Percentiles rank a stretch among this genome's conserved stretches.
These are phyloP conservation scores for Silene noctiflora DNA, from an alignment of 179 eudicot genomes.

Conservation along the genomic window DNA sequence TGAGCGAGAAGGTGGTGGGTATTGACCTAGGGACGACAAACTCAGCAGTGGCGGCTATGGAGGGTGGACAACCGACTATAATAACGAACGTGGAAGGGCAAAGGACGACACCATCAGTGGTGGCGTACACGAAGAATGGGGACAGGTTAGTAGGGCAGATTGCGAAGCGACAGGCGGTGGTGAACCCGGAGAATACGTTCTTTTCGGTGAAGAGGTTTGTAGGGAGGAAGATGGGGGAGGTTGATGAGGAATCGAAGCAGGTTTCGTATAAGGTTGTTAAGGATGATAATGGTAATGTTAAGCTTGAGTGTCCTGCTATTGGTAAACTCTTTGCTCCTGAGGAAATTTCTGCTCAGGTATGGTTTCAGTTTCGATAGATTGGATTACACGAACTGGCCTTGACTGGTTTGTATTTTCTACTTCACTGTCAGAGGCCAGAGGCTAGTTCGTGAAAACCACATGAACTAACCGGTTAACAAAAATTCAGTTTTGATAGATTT, in stretches of 20 bases:
- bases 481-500: no score
- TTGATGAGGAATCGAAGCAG: slow-evolving; percentile 77
- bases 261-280: slow-evolving; percentile 66
- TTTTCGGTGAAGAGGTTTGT: slow-evolving; percentile 81
- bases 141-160: slow-evolving; percentile 80
- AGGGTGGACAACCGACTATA: slow-evolving; percentile 79
- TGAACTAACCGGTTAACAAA: no score
- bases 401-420: no score
- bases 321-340: slow-evolving; percentile 70
- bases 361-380: background rate
- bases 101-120: slow-evolving; percentile 83
- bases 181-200: slow-evolving; percentile 80
- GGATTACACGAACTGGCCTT: no score
- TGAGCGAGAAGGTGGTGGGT: slow-evolving; percentile 75
- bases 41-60: slow-evolving; percentile 91
- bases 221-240: slow-evolving; percentile 81
- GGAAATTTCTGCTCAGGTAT: slow-evolving; percentile 84
- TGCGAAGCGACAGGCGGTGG: slow-evolving; percentile 86
- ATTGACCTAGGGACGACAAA: slow-evolving; percentile 81
- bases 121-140: slow-evolving; percentile 71
- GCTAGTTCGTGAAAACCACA: no score
- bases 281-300: slow-evolving; percentile 82
- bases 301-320: slow-evolving; percentile 79
- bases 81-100: slow-evolving; percentile 75
- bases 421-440: no score